A percentile compares a stretch with the other conserved stretches of the same genome.
phyloP scores from a whole-genome alignment of 2,329 filamentous ascomycete genomes.

The Penicillium frequentans region DNA sequence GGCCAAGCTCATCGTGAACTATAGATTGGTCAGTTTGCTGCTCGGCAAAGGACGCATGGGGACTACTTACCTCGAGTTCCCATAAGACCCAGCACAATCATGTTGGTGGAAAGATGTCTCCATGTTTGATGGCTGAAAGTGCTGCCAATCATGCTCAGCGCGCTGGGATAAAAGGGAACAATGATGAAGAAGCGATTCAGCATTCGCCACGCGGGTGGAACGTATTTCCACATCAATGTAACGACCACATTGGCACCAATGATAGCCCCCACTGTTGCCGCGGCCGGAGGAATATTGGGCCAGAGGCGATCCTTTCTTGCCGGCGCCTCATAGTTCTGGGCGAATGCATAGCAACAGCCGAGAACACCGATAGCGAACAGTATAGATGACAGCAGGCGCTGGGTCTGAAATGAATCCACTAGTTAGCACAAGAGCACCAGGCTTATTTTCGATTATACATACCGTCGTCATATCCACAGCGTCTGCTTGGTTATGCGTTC shows the following conservation, averaged over 20 bases:
- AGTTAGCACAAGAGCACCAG: background rate
- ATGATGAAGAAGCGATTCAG: constrained; percentile 59
- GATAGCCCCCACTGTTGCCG: constrained; percentile 53
- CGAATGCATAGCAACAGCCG: constrained; percentile 45
- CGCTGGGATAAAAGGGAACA: constrained; percentile 53
- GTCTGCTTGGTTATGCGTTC: constrained; percentile 35
- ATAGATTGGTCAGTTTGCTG: background rate
- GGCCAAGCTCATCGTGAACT: constrained; percentile 48
- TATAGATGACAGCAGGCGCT: constrained; percentile 49
- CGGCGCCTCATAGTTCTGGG: constrained; percentile 52
- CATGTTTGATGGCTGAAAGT: constrained; percentile 59
- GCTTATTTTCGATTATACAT: constrained; percentile 1
- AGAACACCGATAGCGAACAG: constrained; percentile 40
- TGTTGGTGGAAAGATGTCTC: constrained; percentile 55
- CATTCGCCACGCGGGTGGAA: constrained; percentile 54
- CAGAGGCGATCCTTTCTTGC: constrained; percentile 49
- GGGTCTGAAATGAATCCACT: constrained; percentile 28
- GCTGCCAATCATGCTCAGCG: constrained; percentile 54
- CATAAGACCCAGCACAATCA: constrained; percentile 55
- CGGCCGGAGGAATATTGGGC: constrained; percentile 51
- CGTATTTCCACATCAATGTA: constrained; percentile 53
- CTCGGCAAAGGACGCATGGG: background rate
- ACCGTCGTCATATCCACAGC: constrained; percentile 38
- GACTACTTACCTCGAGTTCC: constrained; percentile 47
- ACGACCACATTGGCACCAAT: constrained; percentile 52